Evolutionary conservation across 768 basidiomycete species (phyloP), one percentile per base, ranked within the genome.

Genomic region (Crassisporium funariophilum): DNA sequence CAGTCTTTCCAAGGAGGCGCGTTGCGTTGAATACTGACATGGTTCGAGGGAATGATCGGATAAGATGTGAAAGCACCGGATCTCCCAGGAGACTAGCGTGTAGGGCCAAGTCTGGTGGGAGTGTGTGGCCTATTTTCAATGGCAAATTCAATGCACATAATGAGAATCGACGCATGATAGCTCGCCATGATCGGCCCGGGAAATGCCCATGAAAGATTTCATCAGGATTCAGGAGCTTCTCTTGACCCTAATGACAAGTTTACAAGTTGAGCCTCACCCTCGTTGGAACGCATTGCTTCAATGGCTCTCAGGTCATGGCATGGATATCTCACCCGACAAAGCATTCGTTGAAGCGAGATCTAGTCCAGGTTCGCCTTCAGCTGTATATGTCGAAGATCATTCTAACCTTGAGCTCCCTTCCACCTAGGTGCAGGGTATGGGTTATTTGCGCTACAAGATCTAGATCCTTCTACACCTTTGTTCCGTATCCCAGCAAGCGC

Each of bases 1-100:
- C 87, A 24, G 84, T 91, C 69, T 93, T 92, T 58, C 86, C 87
- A 31, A 86, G 63, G n/a, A 93, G 70, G 57, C 87, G 83, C 41
- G 87, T 79, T 34, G 86, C 75, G 64, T 87, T 88, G 79, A 93
- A 93, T 42, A 93, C 66, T 23, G 88, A 85, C 88, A 90, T 90
- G 41, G 27, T 56, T 31, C 21, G 17, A n/a, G 17, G 6, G 2
- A 6, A 13, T 11, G 5, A 46, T 27, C 27, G 35, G 51, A 29
- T 35, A 43, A 43, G 36, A 48, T 44, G 20, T 42, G 41, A 41
- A 33, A 35, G 38, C 25, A 36, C 46, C 21, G 33, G 42, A 35
- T 38, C 35, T 35, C 25, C 35, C 31, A 45, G 47, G 47, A 49
- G 39, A 54, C 53, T 50, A 47, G 53, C 49, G 33, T 52, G 46